Conservation (phyloP, 306 rosid genomes). For the Sechiopsis laciniata region DNA sequence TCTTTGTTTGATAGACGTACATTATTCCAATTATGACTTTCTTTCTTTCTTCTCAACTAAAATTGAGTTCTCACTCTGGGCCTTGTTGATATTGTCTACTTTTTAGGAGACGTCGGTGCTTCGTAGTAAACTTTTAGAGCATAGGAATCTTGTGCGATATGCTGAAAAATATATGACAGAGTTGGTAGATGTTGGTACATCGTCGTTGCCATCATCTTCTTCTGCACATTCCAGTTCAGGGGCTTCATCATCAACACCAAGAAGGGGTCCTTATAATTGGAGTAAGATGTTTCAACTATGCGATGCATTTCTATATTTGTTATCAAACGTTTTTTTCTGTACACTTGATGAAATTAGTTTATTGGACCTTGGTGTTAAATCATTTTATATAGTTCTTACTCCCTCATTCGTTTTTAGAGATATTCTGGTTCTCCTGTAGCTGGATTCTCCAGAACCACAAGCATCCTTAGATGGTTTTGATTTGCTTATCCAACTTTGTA, state of each 20-base stretch:
- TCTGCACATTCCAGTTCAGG: constrained; percentile 36
- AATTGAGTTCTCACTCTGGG: neutral
- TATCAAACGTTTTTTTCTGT: neutral
- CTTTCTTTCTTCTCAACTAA: constrained; percentile 7
- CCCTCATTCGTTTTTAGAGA: neutral
- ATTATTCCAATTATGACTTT: neutral
- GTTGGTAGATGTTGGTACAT: constrained; percentile 41
- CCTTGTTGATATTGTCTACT: constrained; percentile 28
- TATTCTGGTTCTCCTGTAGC: too few species aligned
- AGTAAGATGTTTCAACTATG: constrained; percentile 45
- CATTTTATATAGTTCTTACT: neutral
- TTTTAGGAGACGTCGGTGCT: constrained; percentile 70
- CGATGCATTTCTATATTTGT: neutral
- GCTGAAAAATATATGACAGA: constrained; percentile 52
- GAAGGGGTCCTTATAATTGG: constrained; percentile 47
- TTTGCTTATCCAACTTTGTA: neutral
- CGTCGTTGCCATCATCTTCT: constrained; percentile 35
- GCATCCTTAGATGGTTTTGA: neutral
- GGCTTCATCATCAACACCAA: constrained; percentile 52
- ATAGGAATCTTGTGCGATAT: constrained; percentile 61
- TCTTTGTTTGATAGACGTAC: neutral
- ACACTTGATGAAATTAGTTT: constrained; percentile 7
- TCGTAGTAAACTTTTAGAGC: constrained; percentile 60
- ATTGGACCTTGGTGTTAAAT: neutral
- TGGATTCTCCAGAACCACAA: too few species aligned